Base-by-base conservation (phyloP, 2,329 filamentous ascomycete species). In the Penicillium italicum region DNA sequence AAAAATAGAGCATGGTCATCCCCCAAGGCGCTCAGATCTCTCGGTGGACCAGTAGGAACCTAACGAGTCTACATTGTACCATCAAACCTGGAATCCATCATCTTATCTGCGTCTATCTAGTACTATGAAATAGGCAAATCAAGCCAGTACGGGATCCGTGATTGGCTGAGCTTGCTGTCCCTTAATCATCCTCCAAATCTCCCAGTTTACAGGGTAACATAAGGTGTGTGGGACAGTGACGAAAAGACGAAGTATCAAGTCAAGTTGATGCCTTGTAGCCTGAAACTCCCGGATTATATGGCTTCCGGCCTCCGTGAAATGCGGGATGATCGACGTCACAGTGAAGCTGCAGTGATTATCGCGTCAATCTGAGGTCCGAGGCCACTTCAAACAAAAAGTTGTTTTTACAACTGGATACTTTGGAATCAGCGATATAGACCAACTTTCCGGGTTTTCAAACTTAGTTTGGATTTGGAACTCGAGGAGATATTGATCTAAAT, bases 291-390 rank as follows among this genome's bases (percentile, higher is more conserved):
- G 58, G 62, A 60, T 58, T 31, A 65, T 57, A 44, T 33, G 20
- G 42, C 10, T 18, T 48, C 62, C 62, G 56, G 60, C 26, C 12
- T 34, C 45, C 57, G 37, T 36, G 41, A 34, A 51, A 62, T 61
- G 63, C 61, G 61, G 63, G 62, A 62, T 66, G 63, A 66, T 66
- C 63, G 63, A 66, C 63, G 63, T 66, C 63, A 65, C 62, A 28
- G 42, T 44, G 44, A 54, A 60, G 49, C 14, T 46, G 42, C 42
- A 47, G 22, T 40, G 42, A 40, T 33, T 38, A 22, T 37, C 42
- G 18, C 50, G 42, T 53, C 50, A 53, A 40, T 38, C 50, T 47
- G 50, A 53, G 50, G 33, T 50, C 37, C 31, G 36, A 50, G 36
- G 28, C 14, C 31, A 18, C 31, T 53, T 20, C 14, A 14, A 33